Base-by-base conservation (phyloP, 1,139 yeast species). In the Kluyveromyces sp. region DNA sequence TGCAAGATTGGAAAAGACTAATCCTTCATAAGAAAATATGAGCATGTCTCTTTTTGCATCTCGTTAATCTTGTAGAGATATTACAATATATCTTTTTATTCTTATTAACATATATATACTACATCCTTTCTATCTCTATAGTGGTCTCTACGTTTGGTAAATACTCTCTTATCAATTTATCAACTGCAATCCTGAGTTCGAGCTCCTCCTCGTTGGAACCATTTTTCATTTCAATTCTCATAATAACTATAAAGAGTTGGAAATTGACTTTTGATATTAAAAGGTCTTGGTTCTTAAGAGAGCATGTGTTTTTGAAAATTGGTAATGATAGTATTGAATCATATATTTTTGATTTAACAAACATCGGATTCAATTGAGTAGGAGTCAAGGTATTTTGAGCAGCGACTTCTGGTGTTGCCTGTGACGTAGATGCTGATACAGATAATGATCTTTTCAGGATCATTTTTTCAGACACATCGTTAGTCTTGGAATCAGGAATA, bases 191-290 rank as follows among this genome's bases (percentile, higher is more conserved):
- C 45, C 84, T 63, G 39, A 83, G 58, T 33, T 71, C 65, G 1
- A 78, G 66, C 58, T 83, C 92, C 48, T 83, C 88, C 49, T 82
- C 87, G 48, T 76, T 76, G 4, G 83, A 77, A 1, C 81, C 84
- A n/a, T 90, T 90, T 41, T 68, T 65, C 83, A 83, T 79, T 31
- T 61, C 62, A 6, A 83, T 54, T 47, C 69, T 72, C 35, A 82
- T 54, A 2, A 87, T 75, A 2, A 81, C 76, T 21, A 83, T 73
- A 53, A 72, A 78, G 4, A 81, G 64, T 46, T 73, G 74, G 59
- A 79, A 77, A 59, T 81, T 83, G 47, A 83, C 79, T 54, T 81
- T 79, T 7, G 85, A 73, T 10, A 83, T 67, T 48, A 76, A 70
- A 15, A 83, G 60, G 47, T 75, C 70, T 4, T 75, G 72, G 21